phyloP scores from a whole-genome alignment of 345 rosid genomes.

The Sisymbrium irio region DNA sequence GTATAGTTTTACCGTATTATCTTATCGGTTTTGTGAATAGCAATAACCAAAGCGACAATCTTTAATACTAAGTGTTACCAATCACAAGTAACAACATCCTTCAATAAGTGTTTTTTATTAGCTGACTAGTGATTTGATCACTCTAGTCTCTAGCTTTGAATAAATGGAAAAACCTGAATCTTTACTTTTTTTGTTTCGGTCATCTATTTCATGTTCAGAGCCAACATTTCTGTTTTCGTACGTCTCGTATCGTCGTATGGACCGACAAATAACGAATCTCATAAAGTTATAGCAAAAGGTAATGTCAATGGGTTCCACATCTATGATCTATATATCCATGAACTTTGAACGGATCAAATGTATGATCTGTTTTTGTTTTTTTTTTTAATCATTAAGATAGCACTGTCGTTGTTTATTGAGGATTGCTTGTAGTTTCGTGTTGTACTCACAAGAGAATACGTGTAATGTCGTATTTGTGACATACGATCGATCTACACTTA shows the following conservation, averaged over 20 bases:
- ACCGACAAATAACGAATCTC: not conserved
- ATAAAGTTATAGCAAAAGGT: not conserved
- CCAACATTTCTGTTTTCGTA: not conserved
- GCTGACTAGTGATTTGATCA: not conserved
- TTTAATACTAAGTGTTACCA: too few relatives aligned
- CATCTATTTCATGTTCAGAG: not conserved
- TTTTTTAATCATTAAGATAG: not conserved
- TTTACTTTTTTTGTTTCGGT: not conserved
- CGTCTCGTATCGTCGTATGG: not conserved
- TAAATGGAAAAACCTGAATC: not conserved
- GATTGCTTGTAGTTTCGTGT: conserved; percentile 11
- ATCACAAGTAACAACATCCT: too few relatives aligned
- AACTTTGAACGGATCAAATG: conserved; percentile 16
- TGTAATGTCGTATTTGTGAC: conserved; percentile 1
- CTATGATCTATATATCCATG: not conserved
- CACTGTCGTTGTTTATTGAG: conserved; percentile 6
- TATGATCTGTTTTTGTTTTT: not conserved
- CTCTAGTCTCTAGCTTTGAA: not conserved
- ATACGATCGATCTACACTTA: not conserved
- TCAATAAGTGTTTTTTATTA: not conserved
- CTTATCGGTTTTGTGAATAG: not conserved
- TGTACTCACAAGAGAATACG: conserved; percentile 10
- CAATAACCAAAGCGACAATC: not conserved
- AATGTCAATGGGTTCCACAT: conserved; percentile 23
- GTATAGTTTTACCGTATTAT: not conserved